Evolutionary conservation across 768 basidiomycete species (phyloP).

Genomic region (Tylopilus vinaceipallidus): DNA sequence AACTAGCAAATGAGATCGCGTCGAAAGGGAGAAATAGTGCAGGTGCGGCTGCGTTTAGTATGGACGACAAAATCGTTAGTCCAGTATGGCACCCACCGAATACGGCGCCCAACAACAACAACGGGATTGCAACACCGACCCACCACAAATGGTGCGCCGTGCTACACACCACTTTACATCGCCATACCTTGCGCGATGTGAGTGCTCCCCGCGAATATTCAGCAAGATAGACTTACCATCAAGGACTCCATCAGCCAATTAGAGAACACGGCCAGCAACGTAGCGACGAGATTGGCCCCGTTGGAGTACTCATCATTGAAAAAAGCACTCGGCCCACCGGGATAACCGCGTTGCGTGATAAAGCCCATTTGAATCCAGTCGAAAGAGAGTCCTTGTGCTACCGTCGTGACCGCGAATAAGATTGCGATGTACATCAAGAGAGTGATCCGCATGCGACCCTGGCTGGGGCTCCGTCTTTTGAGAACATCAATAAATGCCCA

Average conservation of each 20-base stretch:
- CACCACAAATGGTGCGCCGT: slow-evolving; percentile 32
- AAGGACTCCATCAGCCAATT: slow-evolving; percentile 13
- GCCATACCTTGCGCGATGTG: slow-evolving; percentile 36
- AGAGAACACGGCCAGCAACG: background rate
- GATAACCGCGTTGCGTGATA: slow-evolving; percentile 28
- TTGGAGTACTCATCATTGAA: slow-evolving; percentile 8
- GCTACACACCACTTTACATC: slow-evolving; percentile 47
- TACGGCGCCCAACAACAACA: slow-evolving; percentile 37
- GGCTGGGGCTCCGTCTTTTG: background rate
- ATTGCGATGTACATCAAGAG: slow-evolving; percentile 2
- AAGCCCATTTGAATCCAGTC: slow-evolving; percentile 24
- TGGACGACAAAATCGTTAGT: background rate
- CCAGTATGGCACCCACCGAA: slow-evolving; percentile 34
- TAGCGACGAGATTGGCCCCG: background rate
- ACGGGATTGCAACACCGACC: slow-evolving; percentile 36
- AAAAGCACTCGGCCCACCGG: slow-evolving; percentile 29
- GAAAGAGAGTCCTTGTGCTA: slow-evolving; percentile 6
- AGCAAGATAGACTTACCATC: background rate
- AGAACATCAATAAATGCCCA: slow-evolving; percentile 3
- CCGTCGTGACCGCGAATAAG: slow-evolving; percentile 16
- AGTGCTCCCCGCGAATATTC: background rate
- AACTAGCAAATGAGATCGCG: background rate
- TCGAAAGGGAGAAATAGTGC: background rate
- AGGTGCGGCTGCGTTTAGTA: background rate
- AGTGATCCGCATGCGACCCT: background rate